Conservation (phyloP, 495 filamentous ascomycete species). For the Halenospora varia region DNA sequence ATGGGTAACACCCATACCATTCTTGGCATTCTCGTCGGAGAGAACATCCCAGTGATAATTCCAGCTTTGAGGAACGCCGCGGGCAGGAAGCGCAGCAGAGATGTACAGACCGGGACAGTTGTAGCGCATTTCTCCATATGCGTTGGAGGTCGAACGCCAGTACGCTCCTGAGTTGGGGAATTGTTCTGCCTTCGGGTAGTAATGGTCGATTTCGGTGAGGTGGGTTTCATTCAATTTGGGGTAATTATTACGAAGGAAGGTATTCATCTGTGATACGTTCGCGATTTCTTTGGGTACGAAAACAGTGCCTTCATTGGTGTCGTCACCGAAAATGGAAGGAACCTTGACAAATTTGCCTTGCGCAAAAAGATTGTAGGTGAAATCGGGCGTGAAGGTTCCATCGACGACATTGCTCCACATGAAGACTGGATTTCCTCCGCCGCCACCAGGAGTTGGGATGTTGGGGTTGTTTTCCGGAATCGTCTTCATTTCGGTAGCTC, state of each 20-base stretch:
- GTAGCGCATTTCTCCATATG: conserved; percentile 74
- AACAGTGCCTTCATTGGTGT: conserved; percentile 65
- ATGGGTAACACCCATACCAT: conserved; percentile 59
- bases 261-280: conserved; percentile 39
- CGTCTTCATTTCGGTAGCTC: conserved; percentile 39
- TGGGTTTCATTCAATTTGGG: conserved; percentile 50
- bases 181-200: conserved; percentile 48
- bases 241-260: conserved; percentile 62
- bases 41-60: conserved; percentile 61
- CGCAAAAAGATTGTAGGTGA: conserved; percentile 55
- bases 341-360: conserved; percentile 61
- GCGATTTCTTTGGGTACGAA: conserved; percentile 53
- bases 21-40: conserved; percentile 40
- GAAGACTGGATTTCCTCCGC: conserved; percentile 44
- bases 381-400: conserved; percentile 51
- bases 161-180: conserved; percentile 45
- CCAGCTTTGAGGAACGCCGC: conserved; percentile 41
- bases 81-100: conserved; percentile 37
- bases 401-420: conserved; percentile 59
- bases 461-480: conserved; percentile 52
- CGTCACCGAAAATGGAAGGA: conserved; percentile 63
- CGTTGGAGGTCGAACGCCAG: conserved; percentile 56
- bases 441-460: conserved; percentile 48
- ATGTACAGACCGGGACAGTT: conserved; percentile 62
- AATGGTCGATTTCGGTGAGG: conserved; percentile 48